A percentile compares a stretch with the other conserved stretches of the same genome.
Conservation (phyloP, 176 grass and related monocot genomes). For the Ensete ventricosum region DNA sequence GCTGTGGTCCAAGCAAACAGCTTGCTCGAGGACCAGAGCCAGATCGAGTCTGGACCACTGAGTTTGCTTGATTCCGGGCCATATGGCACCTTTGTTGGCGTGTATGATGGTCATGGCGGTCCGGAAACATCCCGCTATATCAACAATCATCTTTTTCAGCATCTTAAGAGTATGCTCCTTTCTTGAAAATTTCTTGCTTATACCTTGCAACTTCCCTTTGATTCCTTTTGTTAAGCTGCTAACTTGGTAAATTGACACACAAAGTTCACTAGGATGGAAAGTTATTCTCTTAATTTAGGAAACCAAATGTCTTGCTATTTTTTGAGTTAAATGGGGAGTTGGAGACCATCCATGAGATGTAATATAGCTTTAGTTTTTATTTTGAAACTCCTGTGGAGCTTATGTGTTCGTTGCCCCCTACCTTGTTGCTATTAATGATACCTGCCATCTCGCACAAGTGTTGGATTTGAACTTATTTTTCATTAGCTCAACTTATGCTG, state of each 20-base stretch:
- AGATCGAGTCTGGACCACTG: slow-evolving; percentile 20
- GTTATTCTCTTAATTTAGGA: background rate
- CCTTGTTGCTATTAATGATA: background rate
- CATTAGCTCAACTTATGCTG: background rate
- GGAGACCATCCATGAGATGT: background rate
- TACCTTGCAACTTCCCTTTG: background rate
- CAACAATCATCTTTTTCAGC: slow-evolving; percentile 22
- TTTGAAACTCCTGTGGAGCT: background rate
- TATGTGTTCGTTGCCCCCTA: background rate
- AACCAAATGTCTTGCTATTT: background rate
- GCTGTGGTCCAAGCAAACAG: slow-evolving; percentile 28
- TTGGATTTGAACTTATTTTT: background rate
- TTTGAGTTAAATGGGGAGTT: background rate
- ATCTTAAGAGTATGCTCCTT: slow-evolving; percentile 20
- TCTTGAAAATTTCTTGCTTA: background rate
- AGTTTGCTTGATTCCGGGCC: slow-evolving; percentile 21
- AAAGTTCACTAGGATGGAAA: background rate
- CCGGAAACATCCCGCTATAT: slow-evolving; percentile 25
- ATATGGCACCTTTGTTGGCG: slow-evolving; percentile 18
- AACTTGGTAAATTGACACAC: background rate
- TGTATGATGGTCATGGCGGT: slow-evolving; percentile 27
- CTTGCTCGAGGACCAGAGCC: slow-evolving; percentile 27
- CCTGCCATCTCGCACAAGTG: background rate
- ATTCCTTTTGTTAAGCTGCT: background rate
- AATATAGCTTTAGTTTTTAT: background rate